Evolutionary conservation across 306 rosid genomes (phyloP).

Genomic region (Sechiopsis laciniata): DNA sequence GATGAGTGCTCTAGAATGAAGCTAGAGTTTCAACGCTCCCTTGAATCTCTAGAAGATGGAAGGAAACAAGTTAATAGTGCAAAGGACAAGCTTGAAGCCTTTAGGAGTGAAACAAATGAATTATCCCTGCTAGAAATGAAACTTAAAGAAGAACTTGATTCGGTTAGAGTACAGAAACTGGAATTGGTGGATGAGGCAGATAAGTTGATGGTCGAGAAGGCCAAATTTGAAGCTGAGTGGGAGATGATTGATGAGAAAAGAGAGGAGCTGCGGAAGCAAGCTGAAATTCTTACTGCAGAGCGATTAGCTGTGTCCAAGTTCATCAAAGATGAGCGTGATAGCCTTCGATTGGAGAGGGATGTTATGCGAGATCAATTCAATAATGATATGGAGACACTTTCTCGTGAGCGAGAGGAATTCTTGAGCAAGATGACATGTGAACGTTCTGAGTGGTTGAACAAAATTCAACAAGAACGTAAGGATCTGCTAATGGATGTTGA

Average conservation of each 20-base stretch:
- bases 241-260: slow-evolving; percentile 85
- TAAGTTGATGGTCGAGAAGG: slow-evolving; percentile 67
- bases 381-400: slow-evolving; percentile 54
- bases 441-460: slow-evolving; percentile 75
- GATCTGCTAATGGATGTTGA: slow-evolving; percentile 76
- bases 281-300: slow-evolving; percentile 56
- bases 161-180: slow-evolving; percentile 60
- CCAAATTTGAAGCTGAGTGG: slow-evolving; percentile 94
- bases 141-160: slow-evolving; percentile 88
- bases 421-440: slow-evolving; percentile 76
- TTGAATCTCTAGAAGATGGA: slow-evolving; percentile 55
- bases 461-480: slow-evolving; percentile 83
- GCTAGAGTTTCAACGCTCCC: slow-evolving; percentile 50
- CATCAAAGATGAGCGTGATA: slow-evolving; percentile 68
- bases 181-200: slow-evolving; percentile 74
- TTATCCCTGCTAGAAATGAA: slow-evolving; percentile 67
- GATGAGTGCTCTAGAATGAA: slow-evolving; percentile 55
- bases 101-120: slow-evolving; percentile 75
- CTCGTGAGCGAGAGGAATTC: slow-evolving; percentile 70
- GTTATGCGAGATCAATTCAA: slow-evolving; percentile 59
- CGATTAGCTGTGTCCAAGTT: slow-evolving; percentile 54
- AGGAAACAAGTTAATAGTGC: slow-evolving; percentile 48
- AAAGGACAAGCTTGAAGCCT: slow-evolving; percentile 53
- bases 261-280: slow-evolving; percentile 65
- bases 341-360: slow-evolving; percentile 58